Base-by-base conservation (phyloP, 495 filamentous ascomycete species). In the Hypoxylon perforatum region DNA sequence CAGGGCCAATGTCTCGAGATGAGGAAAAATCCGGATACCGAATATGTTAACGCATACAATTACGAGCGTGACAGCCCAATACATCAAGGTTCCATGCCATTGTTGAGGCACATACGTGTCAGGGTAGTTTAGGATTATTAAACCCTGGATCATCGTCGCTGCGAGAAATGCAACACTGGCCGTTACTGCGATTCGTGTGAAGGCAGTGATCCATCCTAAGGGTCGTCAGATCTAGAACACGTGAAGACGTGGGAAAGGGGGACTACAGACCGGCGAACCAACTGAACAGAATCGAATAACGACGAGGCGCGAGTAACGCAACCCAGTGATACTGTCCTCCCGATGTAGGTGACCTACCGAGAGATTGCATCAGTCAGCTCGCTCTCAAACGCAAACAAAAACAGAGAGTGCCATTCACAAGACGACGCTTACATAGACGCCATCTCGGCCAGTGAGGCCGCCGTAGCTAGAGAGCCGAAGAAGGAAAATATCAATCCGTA, bases 281-380 rank as follows among this genome's bases (percentile, higher is more conserved):
- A 57, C 78, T 83, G 39, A 79, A 63, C 36, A 82, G 80, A 18
- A 77, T 77, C 53, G 76, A 61, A 33, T 61, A 78, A 9, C 58
- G 67, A 17, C 65, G 42, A 36, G 81, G 81, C 11, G 80, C 80
- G 42, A 84, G 75, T 38, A 81, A 67, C 57, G 74, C 72, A 4
- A 74, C 76, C 80, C 80, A 82, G 56, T 82, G 77, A 72, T 83
- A 83, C 64, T 85, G 81, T 18, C 78, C 80, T 36, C 73, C 74
- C 10, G 70, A 74, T 18, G 73, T 73, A 14, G 81, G 72, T 42
- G 75, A 66, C 57, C 76, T 75, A 39, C 54, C 4, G 28, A 12
- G 30, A 9, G 1, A 50, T 17, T 33, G 12, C 39, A 54, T 41
- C 15, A 9, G 11, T 55, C 19, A 57, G 19, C 36, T 46, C 17